phyloP scores from a whole-genome alignment of 2,329 filamentous ascomycete species.

The Diaporthe ampelina region DNA sequence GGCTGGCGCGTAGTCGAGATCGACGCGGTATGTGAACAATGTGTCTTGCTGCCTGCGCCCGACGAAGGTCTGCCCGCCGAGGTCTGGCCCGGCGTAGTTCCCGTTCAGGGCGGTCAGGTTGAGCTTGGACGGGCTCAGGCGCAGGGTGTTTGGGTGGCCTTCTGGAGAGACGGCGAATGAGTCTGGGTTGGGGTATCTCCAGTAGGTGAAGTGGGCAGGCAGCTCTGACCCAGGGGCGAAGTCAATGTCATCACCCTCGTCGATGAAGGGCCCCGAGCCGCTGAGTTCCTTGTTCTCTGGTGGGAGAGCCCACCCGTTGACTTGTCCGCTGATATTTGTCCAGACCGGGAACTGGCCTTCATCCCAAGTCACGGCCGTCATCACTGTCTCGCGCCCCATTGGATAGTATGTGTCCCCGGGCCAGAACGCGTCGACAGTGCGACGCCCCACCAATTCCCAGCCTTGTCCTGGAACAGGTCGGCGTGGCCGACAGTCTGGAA shows the following conservation, averaged over 20 bases:
- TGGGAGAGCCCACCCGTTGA: constrained; percentile 46
- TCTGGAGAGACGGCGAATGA: constrained; percentile 61
- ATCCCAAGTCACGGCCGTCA: constrained; percentile 56
- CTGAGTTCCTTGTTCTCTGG: constrained; percentile 41
- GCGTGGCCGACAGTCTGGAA: constrained; percentile 70
- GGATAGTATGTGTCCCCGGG: constrained; percentile 55
- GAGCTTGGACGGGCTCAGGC: constrained; percentile 61
- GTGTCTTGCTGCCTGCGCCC: constrained; percentile 71
- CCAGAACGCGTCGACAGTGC: constrained; percentile 58
- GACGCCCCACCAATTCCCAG: constrained; percentile 57
- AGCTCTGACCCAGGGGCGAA: constrained; percentile 56
- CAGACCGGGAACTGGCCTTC: constrained; percentile 53
- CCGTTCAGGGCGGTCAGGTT: constrained; percentile 69
- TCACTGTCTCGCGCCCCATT: constrained; percentile 60
- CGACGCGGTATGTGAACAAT: constrained; percentile 64
- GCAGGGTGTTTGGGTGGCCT: constrained; percentile 58
- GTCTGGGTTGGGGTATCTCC: constrained; percentile 63
- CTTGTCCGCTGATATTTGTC: constrained; percentile 51
- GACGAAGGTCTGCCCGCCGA: constrained; percentile 64
- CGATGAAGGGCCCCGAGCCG: constrained; percentile 47
- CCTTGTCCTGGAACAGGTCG: constrained; percentile 66
- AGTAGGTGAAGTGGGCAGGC: constrained; percentile 69
- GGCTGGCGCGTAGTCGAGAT: constrained; percentile 59
- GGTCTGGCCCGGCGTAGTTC: constrained; percentile 58
- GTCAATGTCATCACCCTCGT: constrained; percentile 47